Conservation (phyloP, 208 protist genomes). For the Leishmania gerbilli region DNA sequence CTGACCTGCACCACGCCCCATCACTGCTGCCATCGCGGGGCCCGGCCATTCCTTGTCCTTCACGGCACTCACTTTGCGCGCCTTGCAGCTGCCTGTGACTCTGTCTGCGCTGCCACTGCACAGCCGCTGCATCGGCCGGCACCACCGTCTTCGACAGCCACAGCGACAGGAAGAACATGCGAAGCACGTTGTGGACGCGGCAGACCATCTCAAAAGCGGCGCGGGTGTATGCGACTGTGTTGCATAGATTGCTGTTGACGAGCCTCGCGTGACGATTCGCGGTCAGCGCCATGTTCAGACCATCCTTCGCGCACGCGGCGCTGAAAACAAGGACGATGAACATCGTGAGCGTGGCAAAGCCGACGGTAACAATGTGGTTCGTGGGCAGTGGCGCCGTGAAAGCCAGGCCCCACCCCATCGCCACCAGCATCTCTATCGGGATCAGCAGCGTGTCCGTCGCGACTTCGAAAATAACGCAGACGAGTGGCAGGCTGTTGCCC, state of each 20-base stretch:
- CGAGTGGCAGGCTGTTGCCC: constrained; percentile 15
- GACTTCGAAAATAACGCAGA: constrained; percentile 34
- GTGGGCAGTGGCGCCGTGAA: constrained; percentile 36
- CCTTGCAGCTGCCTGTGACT: constrained; percentile 18
- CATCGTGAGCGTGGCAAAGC: constrained; percentile 31
- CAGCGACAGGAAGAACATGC: constrained; percentile 26
- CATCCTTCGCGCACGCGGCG: constrained; percentile 26
- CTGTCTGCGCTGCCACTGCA: constrained; percentile 19
- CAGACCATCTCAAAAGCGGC: constrained; percentile 19
- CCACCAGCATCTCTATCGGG: constrained; percentile 51
- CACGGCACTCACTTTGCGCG: neutral
- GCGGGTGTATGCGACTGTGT: constrained; percentile 28
- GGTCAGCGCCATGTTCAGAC: constrained; percentile 27
- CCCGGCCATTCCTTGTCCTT: too few species aligned
- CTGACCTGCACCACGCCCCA: neutral
- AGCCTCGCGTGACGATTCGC: constrained; percentile 22
- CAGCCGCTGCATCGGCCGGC: constrained; percentile 26
- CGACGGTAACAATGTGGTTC: constrained; percentile 34
- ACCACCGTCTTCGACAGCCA: constrained; percentile 33
- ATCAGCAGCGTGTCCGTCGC: constrained; percentile 32
- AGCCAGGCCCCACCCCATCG: constrained; percentile 66
- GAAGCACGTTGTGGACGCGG: constrained; percentile 39
- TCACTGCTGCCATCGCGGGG: neutral
- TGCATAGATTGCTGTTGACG: constrained; percentile 7
- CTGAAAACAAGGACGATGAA: constrained; percentile 40